phyloP scores from a whole-genome alignment of 257 asterid species.

The Solanum gracilifrons region DNA sequence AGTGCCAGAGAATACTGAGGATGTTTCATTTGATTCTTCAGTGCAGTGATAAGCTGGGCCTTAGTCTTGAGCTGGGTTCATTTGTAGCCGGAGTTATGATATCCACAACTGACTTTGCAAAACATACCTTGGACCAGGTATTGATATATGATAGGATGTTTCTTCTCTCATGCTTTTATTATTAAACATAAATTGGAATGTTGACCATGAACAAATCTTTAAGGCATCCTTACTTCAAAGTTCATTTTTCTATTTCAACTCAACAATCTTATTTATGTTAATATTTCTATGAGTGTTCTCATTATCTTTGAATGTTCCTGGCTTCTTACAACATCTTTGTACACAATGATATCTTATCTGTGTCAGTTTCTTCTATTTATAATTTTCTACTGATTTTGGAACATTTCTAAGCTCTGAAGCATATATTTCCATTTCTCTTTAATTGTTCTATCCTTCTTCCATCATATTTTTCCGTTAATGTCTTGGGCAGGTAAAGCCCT shows the following conservation, averaged over 20 bases:
- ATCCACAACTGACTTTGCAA: slow-evolving; percentile 77
- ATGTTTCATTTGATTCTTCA: slow-evolving; percentile 27
- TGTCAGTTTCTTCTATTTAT: not conserved
- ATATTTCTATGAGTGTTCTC: not conserved
- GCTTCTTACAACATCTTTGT: not conserved
- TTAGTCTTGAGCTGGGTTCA: slow-evolving; percentile 91
- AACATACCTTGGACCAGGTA: slow-evolving; percentile 86
- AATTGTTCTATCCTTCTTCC: not conserved
- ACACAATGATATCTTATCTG: not conserved
- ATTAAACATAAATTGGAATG: not conserved
- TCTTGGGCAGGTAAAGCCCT: not conserved
- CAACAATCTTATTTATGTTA: not conserved
- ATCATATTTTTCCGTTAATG: not conserved
- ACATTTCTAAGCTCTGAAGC: not conserved
- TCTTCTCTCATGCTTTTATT: not conserved
- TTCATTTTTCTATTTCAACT: not conserved
- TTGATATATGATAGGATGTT: not conserved
- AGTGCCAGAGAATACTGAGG: not conserved
- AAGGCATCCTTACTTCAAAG: not conserved
- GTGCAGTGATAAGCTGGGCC: slow-evolving; percentile 98
- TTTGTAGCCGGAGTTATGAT: slow-evolving; percentile 94
- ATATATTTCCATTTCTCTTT: not conserved
- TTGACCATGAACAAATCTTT: not conserved
- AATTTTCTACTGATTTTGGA: not conserved
- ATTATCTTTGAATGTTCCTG: not conserved